phyloP scores from a whole-genome alignment of 257 asterid species.

The Solanum corneliomulleri region DNA sequence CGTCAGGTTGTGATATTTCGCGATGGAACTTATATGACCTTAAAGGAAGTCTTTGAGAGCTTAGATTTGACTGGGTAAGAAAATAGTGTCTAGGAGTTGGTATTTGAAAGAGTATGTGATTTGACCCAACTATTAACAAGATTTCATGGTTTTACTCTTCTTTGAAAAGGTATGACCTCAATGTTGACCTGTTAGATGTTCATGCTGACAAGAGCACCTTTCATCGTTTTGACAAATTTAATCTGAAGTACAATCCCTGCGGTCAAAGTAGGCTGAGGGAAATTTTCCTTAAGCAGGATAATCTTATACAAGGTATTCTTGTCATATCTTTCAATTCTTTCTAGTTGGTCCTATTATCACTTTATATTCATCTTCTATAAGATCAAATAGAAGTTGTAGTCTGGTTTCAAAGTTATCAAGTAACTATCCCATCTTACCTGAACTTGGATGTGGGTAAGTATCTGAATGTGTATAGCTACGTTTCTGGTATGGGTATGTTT shows the following conservation, averaged over 20 bases:
- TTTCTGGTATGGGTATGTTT: not conserved
- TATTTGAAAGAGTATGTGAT: not conserved
- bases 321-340: not conserved
- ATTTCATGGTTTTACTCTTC: not conserved
- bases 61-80: conserved; percentile 86
- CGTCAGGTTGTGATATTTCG: conserved; percentile 85
- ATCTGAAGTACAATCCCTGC: conserved; percentile 95
- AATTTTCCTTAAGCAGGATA: conserved; percentile 94
- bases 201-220: conserved; percentile 99
- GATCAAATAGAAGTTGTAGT: not conserved
- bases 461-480: not conserved
- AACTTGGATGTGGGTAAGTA: not conserved
- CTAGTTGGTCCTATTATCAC: not conserved
- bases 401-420: not conserved
- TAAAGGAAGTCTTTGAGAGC: conserved; percentile 93
- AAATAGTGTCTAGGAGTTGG: conserved; percentile 4
- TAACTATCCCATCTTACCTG: not conserved
- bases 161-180: conserved; percentile 73
- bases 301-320: conserved; percentile 88
- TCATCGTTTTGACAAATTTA: conserved; percentile 97
- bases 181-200: conserved; percentile 92
- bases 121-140: not conserved
- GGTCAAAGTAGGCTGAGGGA: conserved; percentile 99
- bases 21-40: conserved; percentile 83
- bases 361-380: not conserved